phyloP scores from a whole-genome alignment of 306 rosid genomes.

The Vachellia pachyceras region DNA sequence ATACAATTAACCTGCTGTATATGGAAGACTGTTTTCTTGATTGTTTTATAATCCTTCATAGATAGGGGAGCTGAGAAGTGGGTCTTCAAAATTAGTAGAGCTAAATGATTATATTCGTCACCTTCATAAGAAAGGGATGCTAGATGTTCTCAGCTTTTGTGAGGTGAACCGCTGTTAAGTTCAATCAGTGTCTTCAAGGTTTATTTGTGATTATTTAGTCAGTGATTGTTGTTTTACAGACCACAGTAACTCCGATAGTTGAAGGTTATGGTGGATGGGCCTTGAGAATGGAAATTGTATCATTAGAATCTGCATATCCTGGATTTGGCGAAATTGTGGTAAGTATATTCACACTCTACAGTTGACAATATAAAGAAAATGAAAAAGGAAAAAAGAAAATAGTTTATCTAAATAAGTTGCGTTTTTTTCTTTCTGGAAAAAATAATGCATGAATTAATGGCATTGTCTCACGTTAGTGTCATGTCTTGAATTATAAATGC shows the following conservation, averaged over 20 bases:
- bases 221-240: conserved; percentile 61
- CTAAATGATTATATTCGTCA: conserved; percentile 86
- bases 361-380: conserved; percentile 24
- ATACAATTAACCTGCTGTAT: conserved; percentile 20
- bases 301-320: conserved; percentile 97
- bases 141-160: conserved; percentile 93
- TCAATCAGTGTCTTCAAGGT: conserved; percentile 11
- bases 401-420: background rate
- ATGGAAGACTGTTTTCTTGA: conserved; percentile 23
- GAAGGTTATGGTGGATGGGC: conserved; percentile 99
- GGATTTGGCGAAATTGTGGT: conserved; percentile 96
- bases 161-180: conserved; percentile 65
- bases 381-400: background rate
- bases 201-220: conserved; percentile 43
- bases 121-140: conserved; percentile 77
- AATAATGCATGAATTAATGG: conserved; percentile 4
- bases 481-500: conserved; percentile 1
- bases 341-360: conserved; percentile 52
- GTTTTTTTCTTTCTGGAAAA: background rate
- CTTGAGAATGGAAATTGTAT: conserved; percentile 89
- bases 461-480: conserved; percentile 5
- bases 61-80: conserved; percentile 98
- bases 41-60: conserved; percentile 48
- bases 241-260: conserved; percentile 96
- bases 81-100: conserved; percentile 82